Evolutionary conservation across 2,329 filamentous ascomycete genomes (phyloP).

Genomic region (Triangularia setosa): DNA sequence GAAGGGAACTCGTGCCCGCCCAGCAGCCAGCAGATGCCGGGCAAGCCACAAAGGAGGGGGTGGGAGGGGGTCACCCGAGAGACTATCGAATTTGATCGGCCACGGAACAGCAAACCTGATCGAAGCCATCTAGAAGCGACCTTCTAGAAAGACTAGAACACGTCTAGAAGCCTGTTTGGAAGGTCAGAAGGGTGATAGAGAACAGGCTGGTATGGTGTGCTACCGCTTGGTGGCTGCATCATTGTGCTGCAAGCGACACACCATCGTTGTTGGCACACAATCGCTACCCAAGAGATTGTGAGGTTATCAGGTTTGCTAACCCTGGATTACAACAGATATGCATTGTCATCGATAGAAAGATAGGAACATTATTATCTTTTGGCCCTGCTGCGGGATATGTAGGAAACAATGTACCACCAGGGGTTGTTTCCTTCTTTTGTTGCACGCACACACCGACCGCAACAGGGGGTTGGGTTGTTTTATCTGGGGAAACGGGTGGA

Average conservation of each 20-base stretch:
- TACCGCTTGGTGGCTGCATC: not conserved
- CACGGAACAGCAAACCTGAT: not conserved
- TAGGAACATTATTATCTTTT: not conserved
- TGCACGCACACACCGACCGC: not conserved
- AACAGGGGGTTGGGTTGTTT: not conserved
- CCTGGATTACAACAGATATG: not conserved
- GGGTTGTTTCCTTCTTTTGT: not conserved
- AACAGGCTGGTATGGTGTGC: not conserved
- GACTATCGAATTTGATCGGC: constrained; percentile 9
- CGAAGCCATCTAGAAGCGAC: not conserved
- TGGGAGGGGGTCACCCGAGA: not conserved
- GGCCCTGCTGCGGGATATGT: not conserved
- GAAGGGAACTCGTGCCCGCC: not conserved
- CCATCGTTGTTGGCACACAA: not conserved
- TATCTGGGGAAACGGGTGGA: not conserved
- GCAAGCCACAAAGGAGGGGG: not conserved
- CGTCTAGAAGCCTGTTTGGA: constrained; percentile 16
- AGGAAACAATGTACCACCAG: not conserved
- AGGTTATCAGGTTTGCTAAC: not conserved
- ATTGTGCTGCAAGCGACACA: not conserved
- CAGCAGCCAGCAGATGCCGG: not conserved
- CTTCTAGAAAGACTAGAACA: constrained; percentile 13
- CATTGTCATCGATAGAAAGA: not conserved
- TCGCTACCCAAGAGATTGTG: not conserved
- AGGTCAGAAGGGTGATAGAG: not conserved